Evolutionary conservation across 768 basidiomycete species (phyloP), one percentile per base, ranked within the genome.

Genomic region (Lactarius trivialis): DNA sequence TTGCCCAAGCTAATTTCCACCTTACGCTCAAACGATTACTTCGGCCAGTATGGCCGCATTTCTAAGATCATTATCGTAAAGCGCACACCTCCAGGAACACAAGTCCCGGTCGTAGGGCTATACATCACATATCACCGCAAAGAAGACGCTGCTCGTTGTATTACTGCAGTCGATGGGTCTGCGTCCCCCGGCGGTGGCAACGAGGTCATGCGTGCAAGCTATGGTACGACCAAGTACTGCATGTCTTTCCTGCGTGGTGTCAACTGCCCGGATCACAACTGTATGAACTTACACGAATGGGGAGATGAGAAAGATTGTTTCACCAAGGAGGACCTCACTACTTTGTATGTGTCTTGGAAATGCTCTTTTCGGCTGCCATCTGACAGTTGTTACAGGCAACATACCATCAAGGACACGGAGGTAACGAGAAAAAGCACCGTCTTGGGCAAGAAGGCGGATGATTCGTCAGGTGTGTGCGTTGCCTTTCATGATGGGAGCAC

Each of bases 1-100:
- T 4, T 56, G 30, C 36, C 48, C 37, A 60, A 93, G 93, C 84
- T 94, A 51, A 92, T 98, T 67, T 88, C 93, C 1, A 91, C 93
- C 14, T 77, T 99, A 43, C 91, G 96, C 51, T 94, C 93, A 6
- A 88, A 87, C 68, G 97, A 99, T 68, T 98, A 97, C 72, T 98
- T 98, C 72, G 97, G 97, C 11, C 94, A 97, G 72, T 99, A 98
- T 74, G 97, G 97, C 68, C 98, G 95, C 78, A 98, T 99, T 68
- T 85, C 88, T 48, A 96, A 96, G 77, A 92, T 99, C 53, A 79
- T 98, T 57, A 82, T 99, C 33, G 88, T 92, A 55, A 98, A 98
- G 74, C 87, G 96, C 41, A 88, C 86, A 6, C 79, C 86, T 4
- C 84, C 90, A 9, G 88, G 85, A 49, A 85, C 84, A 53, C 82